phyloP scores from a whole-genome alignment of 2,329 filamentous ascomycete genomes.

The Pseudopithomyces maydicus region DNA sequence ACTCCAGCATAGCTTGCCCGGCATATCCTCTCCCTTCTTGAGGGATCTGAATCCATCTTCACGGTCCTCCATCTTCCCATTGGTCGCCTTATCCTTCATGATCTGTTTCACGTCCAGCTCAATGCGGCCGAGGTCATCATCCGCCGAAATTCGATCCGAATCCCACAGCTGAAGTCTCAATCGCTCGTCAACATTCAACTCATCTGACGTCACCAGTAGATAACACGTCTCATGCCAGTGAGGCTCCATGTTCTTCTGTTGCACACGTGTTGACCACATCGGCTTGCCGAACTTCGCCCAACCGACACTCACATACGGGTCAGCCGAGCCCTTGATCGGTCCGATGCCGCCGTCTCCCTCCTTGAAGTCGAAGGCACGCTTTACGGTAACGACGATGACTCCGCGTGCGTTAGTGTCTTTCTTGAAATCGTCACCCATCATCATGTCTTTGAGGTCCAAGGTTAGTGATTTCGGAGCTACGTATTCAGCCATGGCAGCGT shows the following conservation, averaged over 20 bases:
- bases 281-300: slow-evolving; percentile 81
- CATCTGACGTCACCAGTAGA: slow-evolving; percentile 71
- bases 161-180: slow-evolving; percentile 76
- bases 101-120: slow-evolving; percentile 70
- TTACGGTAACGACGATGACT: slow-evolving; percentile 69
- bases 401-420: slow-evolving; percentile 71
- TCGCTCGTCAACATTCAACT: slow-evolving; percentile 73
- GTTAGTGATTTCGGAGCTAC: slow-evolving; percentile 78
- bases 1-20: slow-evolving; percentile 70
- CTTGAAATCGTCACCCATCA: slow-evolving; percentile 78
- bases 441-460: slow-evolving; percentile 76
- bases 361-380: slow-evolving; percentile 72
- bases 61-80: slow-evolving; percentile 66
- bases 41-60: slow-evolving; percentile 69
- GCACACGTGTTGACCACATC: slow-evolving; percentile 68
- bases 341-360: slow-evolving; percentile 69
- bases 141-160: slow-evolving; percentile 72
- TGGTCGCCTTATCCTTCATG: slow-evolving; percentile 64
- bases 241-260: slow-evolving; percentile 69
- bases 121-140: slow-evolving; percentile 75
- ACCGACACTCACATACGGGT: slow-evolving; percentile 73
- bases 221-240: slow-evolving; percentile 73
- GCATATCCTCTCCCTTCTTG: slow-evolving; percentile 69
- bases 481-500: slow-evolving; percentile 75
- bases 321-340: slow-evolving; percentile 66